Evolutionary conservation across 2,329 filamentous ascomycete species (phyloP), one percentile per base, ranked within the genome.

Genomic region (Catunica adiposa): DNA sequence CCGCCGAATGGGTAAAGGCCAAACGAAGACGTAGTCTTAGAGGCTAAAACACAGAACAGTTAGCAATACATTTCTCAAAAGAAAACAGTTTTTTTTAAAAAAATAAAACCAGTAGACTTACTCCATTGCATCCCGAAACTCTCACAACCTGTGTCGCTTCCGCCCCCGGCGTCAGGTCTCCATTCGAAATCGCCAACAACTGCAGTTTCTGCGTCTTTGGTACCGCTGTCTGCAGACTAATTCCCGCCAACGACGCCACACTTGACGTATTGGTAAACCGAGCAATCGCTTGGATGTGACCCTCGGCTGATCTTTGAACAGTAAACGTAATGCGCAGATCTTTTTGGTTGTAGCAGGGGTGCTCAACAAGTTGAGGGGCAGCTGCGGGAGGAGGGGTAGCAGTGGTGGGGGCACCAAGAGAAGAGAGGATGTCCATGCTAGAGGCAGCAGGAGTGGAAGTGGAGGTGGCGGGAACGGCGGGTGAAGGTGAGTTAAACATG

Each of bases 201-300:
- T 96, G 89, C 63, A 98, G 71, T 67, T 92, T 95, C 70, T 98
- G 92, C 47, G 86, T 88, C 71, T 97, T 98, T 7, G 92, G 92
- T 55, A 98, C 92, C 0, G 92, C 92, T 46, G 90, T 92, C 68
- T 98, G 92, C 61, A 98, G 68, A 25, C 86, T 87, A 29, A 97
- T 86, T 48, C 78, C 79, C 15, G 82, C 82, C 51, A 97, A 73
- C 14, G 73, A 70, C 14, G 75, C 76, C 29, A 83, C 79, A 57
- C 75, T 74, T 14, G 82, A 84, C 0, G 71, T 78, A 67, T 97
- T 97, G 40, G 78, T 79, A 74, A 98, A 98, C 7, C 82, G 81
- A 15, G 89, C 89, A 52, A 83, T 74, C 5, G 94, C 82, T 65
- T 95, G 89, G 20, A 94, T 83, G 7, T 80, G 79, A 48, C 83